Base-by-base conservation (phyloP, 1,139 yeast species). In the Arxiozyma bovina region DNA sequence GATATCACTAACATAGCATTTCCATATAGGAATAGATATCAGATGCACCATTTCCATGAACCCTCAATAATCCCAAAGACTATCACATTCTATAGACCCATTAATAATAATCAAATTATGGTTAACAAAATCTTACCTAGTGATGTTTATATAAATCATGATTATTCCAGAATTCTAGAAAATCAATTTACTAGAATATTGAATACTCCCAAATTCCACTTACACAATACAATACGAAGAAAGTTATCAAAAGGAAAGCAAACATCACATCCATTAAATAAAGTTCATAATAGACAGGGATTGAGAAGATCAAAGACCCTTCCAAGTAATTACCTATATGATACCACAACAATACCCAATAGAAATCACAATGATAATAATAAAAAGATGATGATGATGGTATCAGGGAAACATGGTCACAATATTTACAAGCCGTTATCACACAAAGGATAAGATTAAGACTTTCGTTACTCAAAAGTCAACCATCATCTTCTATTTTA, bases 371-470 rank as follows among this genome's bases (percentile, higher is more conserved):
- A 27, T 23, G 8, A 18, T 17, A 18, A 30, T 42, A 34, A 27
- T 20, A 17, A n/a, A n/a, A n/a, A n/a, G n/a, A 34, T 30, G n/a
- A 23, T 9, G 40, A 43, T 23, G 12, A 18, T 15, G 23, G 48
- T 41, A 18, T 52, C 22, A 25, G 48, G 15, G 18, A 57, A 0
- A 45, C 69, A 1, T 70, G 73, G 73, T 62, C 59, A 43, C 27
- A 63, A 42, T 69, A 69, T 51, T 50, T 69, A 40, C 58, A 60
- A 50, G 52, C 60, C 11, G 64, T 67, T 22, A 55, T 69, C 5
- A 58, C 62, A 1, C 61, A 61, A 34, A 60, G 73, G 49, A 62
- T 67, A 20, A 53, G 57, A 20, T 61, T 70, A 60, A 61, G 72
- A 55, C 40, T 69, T 22, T 49, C 60, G 6, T 34, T 49, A 21